phyloP scores from a whole-genome alignment of 2,329 filamentous ascomycete genomes.

The Penicillium polonicum region DNA sequence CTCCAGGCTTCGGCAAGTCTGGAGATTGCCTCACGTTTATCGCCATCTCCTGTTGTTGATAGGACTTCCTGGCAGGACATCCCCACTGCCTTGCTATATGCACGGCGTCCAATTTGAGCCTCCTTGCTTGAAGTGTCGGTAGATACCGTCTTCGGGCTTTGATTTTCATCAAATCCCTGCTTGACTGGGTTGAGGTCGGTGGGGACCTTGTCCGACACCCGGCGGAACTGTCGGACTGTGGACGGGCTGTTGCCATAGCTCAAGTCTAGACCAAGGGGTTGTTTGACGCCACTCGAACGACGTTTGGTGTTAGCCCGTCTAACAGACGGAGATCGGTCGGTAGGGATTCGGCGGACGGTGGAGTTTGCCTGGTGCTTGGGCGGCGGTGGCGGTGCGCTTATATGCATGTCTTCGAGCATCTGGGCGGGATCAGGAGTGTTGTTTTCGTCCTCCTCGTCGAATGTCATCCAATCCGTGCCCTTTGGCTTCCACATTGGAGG shows the following conservation, averaged over 20 bases:
- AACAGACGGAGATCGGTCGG: constrained; percentile 45
- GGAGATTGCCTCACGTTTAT: constrained; percentile 81
- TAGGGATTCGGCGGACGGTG: constrained; percentile 52
- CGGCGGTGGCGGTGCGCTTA: constrained; percentile 47
- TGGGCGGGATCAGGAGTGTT: constrained; percentile 32
- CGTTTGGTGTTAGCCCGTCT: constrained; percentile 43
- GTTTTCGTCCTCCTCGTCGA: constrained; percentile 34
- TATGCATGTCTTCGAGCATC: constrained; percentile 41
- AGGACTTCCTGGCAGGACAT: constrained; percentile 80
- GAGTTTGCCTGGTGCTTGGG: constrained; percentile 57
- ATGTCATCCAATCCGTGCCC: constrained; percentile 47
- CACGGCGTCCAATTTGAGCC: constrained; percentile 73
- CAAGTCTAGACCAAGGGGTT: constrained; percentile 83
- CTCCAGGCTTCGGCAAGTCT: constrained; percentile 83
- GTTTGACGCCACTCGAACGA: constrained; percentile 58
- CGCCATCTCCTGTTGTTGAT: constrained; percentile 68
- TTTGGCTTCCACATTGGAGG: constrained; percentile 60
- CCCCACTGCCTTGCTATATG: constrained; percentile 79
- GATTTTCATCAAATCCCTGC: constrained; percentile 41
- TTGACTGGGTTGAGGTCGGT: constrained; percentile 24
- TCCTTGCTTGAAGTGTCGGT: constrained; percentile 64
- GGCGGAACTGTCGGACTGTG: constrained; percentile 85
- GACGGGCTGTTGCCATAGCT: constrained; percentile 92
- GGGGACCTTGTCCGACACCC: constrained; percentile 70
- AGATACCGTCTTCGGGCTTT: constrained; percentile 36